phyloP scores from a whole-genome alignment of 768 basidiomycete species.

The Psilocybe cubensis region DNA sequence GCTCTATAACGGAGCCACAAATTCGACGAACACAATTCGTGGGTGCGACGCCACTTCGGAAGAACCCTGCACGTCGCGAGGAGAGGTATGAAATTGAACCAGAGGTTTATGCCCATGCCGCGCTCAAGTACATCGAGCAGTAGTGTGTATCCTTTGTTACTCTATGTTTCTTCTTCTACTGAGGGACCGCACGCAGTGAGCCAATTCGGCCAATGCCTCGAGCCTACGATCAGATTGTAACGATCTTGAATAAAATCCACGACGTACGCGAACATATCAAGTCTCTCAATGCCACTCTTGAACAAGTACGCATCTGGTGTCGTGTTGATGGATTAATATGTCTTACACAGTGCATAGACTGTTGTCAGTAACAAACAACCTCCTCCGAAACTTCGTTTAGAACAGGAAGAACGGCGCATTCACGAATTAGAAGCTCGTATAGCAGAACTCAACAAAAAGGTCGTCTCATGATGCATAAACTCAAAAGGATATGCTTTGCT shows the following conservation, averaged over 20 bases:
- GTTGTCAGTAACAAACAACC: conserved; percentile 15
- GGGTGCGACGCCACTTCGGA: conserved; percentile 72
- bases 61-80: conserved; percentile 40
- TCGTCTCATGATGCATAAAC: conserved; percentile 33
- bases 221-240: conserved; percentile 47
- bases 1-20: conserved; percentile 35
- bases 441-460: conserved; percentile 42
- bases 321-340: not conserved
- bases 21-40: conserved; percentile 68
- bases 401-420: conserved; percentile 46
- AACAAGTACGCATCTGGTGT: conserved; percentile 14
- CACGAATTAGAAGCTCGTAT: conserved; percentile 40
- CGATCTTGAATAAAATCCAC: conserved; percentile 42
- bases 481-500: too few relatives aligned
- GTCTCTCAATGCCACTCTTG: conserved; percentile 14
- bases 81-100: conserved; percentile 61
- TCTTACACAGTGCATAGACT: not conserved
- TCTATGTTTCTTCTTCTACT: conserved; percentile 4
- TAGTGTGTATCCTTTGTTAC: conserved; percentile 57
- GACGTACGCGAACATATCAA: conserved; percentile 42
- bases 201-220: conserved; percentile 55
- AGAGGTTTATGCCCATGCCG: conserved; percentile 77
- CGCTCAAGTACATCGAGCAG: conserved; percentile 74
- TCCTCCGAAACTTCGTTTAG: conserved; percentile 36
- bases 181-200: conserved; percentile 28